A percentile compares a stretch with the other conserved stretches of the same genome.
Evolutionary conservation across 2,329 filamentous ascomycete species (phyloP).

Genomic region (Emmonsiellopsis sp.): DNA sequence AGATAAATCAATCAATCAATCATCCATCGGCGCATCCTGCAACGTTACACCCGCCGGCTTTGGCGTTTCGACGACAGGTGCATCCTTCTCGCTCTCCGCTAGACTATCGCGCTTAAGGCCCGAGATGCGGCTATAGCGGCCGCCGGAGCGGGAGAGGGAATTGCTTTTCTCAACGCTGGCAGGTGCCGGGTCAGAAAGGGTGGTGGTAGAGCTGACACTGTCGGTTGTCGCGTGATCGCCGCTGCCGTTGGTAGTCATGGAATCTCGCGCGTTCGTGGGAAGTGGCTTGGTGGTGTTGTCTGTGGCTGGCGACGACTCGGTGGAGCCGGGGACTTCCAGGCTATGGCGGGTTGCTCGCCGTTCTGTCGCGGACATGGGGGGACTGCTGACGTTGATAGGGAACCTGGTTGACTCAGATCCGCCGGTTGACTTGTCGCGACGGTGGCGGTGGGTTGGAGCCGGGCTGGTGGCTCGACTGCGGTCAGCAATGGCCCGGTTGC

Average conservation of each 20-base stretch:
- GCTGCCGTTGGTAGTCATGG: constrained; percentile 31
- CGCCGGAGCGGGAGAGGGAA: constrained; percentile 48
- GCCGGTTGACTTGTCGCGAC: constrained; percentile 70
- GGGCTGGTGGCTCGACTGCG: constrained; percentile 69
- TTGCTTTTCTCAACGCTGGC: constrained; percentile 52
- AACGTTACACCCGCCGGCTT: constrained; percentile 51
- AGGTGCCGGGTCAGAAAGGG: constrained; percentile 18
- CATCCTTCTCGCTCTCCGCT: constrained; percentile 16
- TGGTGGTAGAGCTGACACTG: constrained; percentile 15
- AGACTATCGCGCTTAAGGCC: constrained; percentile 43
- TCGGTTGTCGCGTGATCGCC: constrained; percentile 22
- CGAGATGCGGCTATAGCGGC: constrained; percentile 39
- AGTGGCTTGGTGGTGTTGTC: constrained; percentile 19
- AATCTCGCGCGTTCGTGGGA: neutral
- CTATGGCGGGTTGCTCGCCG: constrained; percentile 50
- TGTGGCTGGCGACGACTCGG: constrained; percentile 33
- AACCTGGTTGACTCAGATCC: constrained; percentile 63
- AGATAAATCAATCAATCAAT: constrained; percentile 32
- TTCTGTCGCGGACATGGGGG: constrained; percentile 40
- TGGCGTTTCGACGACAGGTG: constrained; percentile 7
- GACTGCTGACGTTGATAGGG: constrained; percentile 63
- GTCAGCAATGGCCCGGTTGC: constrained; percentile 65
- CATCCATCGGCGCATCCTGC: constrained; percentile 70
- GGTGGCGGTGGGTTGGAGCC: constrained; percentile 45
- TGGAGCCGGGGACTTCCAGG: constrained; percentile 67